A percentile compares a stretch with the other conserved stretches of the same genome.
phyloP scores from a whole-genome alignment of 371 early-diverging fungal species.

The Smittium mucronatum region DNA sequence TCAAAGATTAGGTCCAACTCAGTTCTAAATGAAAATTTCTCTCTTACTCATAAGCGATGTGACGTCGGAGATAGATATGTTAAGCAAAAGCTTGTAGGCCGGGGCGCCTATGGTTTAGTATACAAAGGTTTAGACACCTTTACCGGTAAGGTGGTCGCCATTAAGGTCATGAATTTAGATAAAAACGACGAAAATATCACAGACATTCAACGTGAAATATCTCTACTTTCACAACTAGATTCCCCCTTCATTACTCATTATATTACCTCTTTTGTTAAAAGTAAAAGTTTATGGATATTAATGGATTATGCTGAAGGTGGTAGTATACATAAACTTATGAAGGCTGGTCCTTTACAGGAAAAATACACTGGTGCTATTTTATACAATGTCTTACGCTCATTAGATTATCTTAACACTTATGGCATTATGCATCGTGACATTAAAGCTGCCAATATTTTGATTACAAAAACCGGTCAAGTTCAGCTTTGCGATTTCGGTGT shows the following conservation, averaged over 20 bases:
- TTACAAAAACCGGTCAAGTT: conserved; percentile 80
- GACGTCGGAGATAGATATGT: conserved; percentile 28
- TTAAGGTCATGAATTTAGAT: conserved; percentile 93
- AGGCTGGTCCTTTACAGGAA: conserved; percentile 78
- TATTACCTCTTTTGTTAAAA: conserved; percentile 78
- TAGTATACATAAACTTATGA: conserved; percentile 67
- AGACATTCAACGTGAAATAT: conserved; percentile 89
- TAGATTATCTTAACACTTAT: conserved; percentile 84
- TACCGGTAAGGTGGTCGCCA: conserved; percentile 67
- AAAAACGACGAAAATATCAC: conserved; percentile 91
- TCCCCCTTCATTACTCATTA: conserved; percentile 87
- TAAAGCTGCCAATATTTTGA: conserved; percentile 89
- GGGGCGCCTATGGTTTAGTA: conserved; percentile 53
- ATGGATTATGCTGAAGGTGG: conserved; percentile 97
- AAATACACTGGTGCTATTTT: conserved; percentile 72
- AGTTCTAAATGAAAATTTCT: too few relatives aligned
- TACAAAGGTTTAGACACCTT: conserved; percentile 52
- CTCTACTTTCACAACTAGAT: conserved; percentile 69
- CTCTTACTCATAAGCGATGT: too few relatives aligned
- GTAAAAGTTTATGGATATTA: conserved; percentile 90
- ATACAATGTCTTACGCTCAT: conserved; percentile 71
- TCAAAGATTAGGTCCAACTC: too few relatives aligned
- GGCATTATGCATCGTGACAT: conserved; percentile 95
- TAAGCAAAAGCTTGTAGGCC: conserved; percentile 44
- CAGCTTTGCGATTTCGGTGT: conserved; percentile 93